These are phyloP conservation scores for Petrea volubilis DNA, from an alignment of 257 asterid genomes.

Conservation along the genomic window DNA sequence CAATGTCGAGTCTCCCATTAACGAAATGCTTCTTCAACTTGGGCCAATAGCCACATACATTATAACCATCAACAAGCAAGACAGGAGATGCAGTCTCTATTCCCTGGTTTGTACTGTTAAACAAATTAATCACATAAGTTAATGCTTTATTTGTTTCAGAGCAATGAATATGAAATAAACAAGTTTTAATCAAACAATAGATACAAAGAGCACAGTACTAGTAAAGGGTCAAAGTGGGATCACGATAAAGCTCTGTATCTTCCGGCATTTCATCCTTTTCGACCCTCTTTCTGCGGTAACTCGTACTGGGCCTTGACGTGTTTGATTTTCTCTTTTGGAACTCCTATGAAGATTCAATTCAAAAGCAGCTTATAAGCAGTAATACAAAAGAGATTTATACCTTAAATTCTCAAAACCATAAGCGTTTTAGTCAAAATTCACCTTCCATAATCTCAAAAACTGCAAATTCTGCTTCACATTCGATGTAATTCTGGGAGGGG, in stretches of 20 bases:
- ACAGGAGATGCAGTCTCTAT: slow-evolving; percentile 77
- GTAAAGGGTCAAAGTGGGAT: slow-evolving; percentile 82
- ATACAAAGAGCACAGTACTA: slow-evolving; percentile 48
- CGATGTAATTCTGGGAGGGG: slow-evolving; percentile 90
- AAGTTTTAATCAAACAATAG: slow-evolving; percentile 30
- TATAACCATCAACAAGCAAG: slow-evolving; percentile 97
- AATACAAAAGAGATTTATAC: slow-evolving; percentile 1
- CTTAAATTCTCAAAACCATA: slow-evolving; percentile 10
- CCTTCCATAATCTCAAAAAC: slow-evolving; percentile 82
- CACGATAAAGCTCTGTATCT: slow-evolving; percentile 71
- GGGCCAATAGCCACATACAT: slow-evolving; percentile 94
- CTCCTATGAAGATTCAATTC: slow-evolving; percentile 48
- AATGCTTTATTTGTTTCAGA: slow-evolving; percentile 14
- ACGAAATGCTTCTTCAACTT: slow-evolving; percentile 91
- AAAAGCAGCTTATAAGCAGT: slow-evolving; percentile 24
- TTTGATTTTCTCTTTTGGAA: slow-evolving; percentile 62
- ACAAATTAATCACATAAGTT: slow-evolving; percentile 18
- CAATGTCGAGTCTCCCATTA: slow-evolving; percentile 80
- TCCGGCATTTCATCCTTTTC: slow-evolving; percentile 88
- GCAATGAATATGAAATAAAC: slow-evolving; percentile 14
- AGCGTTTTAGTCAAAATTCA: slow-evolving; percentile 20
- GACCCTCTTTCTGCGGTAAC: slow-evolving; percentile 81
- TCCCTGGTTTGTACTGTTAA: slow-evolving; percentile 80
- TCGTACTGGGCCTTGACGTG: slow-evolving; percentile 79
- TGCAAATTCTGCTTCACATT: slow-evolving; percentile 91